Evolutionary conservation across 805 yeast species (phyloP).

Genomic region (Starmerella floricola): DNA sequence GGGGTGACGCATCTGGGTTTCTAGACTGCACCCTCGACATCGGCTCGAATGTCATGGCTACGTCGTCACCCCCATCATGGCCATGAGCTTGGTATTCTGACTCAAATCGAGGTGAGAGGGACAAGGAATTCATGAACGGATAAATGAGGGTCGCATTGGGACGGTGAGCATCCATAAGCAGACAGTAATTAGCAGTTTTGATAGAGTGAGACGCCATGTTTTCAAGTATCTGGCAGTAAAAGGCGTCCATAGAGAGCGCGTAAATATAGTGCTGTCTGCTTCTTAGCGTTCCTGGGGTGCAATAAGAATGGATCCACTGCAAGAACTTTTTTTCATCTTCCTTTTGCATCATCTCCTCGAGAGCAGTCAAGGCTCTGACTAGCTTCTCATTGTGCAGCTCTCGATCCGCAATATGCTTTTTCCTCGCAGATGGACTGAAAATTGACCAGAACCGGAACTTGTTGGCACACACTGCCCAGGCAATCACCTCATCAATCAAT

Average conservation of each 20-base stretch:
- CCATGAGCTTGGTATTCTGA: conserved; percentile 3
- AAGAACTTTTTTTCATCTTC: background rate
- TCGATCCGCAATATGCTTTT: conserved; percentile 6
- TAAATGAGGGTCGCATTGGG: conserved; percentile 2
- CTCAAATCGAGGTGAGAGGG: conserved; percentile 10
- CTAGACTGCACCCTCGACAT: conserved; percentile 15
- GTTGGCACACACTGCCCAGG: conserved; percentile 23
- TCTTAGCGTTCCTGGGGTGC: background rate
- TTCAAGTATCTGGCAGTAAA: conserved; percentile 5
- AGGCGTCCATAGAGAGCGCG: conserved; percentile 6
- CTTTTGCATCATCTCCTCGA: background rate
- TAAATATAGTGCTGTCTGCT: conserved; percentile 5
- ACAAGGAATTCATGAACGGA: conserved; percentile 9
- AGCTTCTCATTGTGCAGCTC: background rate
- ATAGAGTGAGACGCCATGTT: background rate
- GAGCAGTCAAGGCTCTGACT: background rate
- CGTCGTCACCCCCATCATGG: too few relatives aligned
- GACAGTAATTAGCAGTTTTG: conserved; percentile 6
- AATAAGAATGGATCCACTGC: conserved; percentile 1
- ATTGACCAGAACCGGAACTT: conserved; percentile 16
- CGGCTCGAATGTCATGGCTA: conserved; percentile 7
- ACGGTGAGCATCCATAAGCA: conserved; percentile 3
- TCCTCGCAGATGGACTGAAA: conserved; percentile 7
- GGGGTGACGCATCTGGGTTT: conserved; percentile 26
- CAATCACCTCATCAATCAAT: conserved; percentile 7